Evolutionary conservation across 192 early-diverging fungal species (phyloP), one percentile per base, ranked within the genome.

Genomic region (Linnemannia hyalina): DNA sequence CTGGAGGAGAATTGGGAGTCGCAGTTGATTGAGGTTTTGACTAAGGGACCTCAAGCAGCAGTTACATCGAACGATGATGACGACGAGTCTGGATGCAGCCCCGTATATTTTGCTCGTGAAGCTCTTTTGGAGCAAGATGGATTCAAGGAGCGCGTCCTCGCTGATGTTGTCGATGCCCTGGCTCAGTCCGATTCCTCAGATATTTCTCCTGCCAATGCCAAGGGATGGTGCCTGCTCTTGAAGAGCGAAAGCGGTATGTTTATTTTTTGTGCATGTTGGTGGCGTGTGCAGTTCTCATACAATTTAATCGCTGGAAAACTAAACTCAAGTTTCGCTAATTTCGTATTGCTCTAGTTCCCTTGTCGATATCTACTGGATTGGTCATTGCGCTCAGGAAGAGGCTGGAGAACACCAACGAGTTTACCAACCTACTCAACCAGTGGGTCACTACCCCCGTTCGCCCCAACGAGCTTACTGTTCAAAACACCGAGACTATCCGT

Each of bases 391-490:
- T 86, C 2, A 77, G 60, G 65, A 54, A 57, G 15, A 77, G 84
- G 22, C 65, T 86, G 20, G 79, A 77, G 49, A 77, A 86, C 36
- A 86, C 79, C 41, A 80, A 52, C 63, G 84, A 86, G 41, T 86
- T 86, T 42, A 74, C 80, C 29, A 86, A 86, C 70, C 32, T 86
- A 35, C 60, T 86, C 35, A 86, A 86, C 70, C 75, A 81, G 20
- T 86, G 84, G 84, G 72, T 80, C 16, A 86, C 79, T n/a, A 54
- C 76, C 29, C 76, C 84, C 0, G 38, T 73, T 46, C 72, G 72
- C 42, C 76, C 84, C 7, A 73, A 57, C 22, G 79, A 86, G 22
- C 72, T 81, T 0, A 72, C 79, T 1, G 40, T 78, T 29, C 70
- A 77, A 22, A 55, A 81, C 65, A 20, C 29, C 8, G 75, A 72